Percentiles rank a stretch among this genome's conserved stretches.
Conservation (phyloP, 2,329 filamentous ascomycete genomes). For the Xylariaceae sp. region DNA sequence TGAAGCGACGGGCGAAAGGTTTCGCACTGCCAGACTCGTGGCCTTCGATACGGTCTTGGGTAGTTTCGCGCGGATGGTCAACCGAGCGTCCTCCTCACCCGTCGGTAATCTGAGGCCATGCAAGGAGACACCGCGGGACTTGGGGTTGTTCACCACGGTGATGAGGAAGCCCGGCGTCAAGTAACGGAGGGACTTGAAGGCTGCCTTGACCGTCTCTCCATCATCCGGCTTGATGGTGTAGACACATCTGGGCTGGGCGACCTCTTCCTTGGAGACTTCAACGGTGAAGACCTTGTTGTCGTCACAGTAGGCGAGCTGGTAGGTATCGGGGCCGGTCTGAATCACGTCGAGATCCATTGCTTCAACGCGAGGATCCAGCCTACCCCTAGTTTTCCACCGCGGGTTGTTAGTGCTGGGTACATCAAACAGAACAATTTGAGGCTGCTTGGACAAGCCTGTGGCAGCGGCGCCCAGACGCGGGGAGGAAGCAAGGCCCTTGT, state of each 20-base stretch:
- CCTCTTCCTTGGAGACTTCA: conserved; percentile 39
- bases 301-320: conserved; percentile 73
- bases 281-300: conserved; percentile 68
- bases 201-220: conserved; percentile 41
- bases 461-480: conserved; percentile 68
- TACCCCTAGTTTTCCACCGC: conserved; percentile 45
- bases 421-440: conserved; percentile 77
- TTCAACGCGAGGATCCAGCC: conserved; percentile 49
- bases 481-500: conserved; percentile 41
- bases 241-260: conserved; percentile 46
- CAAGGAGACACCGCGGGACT: conserved; percentile 51
- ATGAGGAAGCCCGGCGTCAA: conserved; percentile 53
- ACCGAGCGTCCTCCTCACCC: conserved; percentile 39
- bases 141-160: conserved; percentile 54
- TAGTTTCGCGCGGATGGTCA: conserved; percentile 52
- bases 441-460: conserved; percentile 68
- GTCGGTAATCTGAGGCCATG: conserved; percentile 51
- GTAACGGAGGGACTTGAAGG: conserved; percentile 55
- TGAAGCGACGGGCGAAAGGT: conserved; percentile 54
- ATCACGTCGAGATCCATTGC: conserved; percentile 67
- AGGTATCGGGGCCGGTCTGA: conserved; percentile 56
- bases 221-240: conserved; percentile 52
- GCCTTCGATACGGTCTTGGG: conserved; percentile 66
- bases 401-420: conserved; percentile 51
- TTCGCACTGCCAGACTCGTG: conserved; percentile 70